A percentile compares a stretch with the other conserved stretches of the same genome.
Conservation (phyloP, 106 monocot genomes). For the Ottelia alismoides region DNA sequence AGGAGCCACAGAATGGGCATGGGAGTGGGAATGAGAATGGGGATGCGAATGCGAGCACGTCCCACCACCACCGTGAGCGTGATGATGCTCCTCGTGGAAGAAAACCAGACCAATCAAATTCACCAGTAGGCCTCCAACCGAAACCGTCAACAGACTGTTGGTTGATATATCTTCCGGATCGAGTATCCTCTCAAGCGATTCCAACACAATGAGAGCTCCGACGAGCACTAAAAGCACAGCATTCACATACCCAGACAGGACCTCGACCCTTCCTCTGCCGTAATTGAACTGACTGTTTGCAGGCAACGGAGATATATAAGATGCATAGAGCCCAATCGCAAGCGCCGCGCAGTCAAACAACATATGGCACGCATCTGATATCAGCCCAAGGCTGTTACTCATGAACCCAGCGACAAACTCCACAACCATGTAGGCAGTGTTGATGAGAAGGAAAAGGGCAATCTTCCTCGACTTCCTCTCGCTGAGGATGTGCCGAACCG, state of each 20-base stretch:
- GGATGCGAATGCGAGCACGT: constrained; percentile 70
- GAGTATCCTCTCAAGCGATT: constrained; percentile 90
- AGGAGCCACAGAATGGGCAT: constrained; percentile 3
- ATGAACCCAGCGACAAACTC: constrained; percentile 89
- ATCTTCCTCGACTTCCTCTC: constrained; percentile 92
- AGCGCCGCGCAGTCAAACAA: constrained; percentile 97
- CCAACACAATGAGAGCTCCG: constrained; percentile 83
- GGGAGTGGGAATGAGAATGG: constrained; percentile 17
- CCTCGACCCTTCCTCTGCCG: constrained; percentile 89
- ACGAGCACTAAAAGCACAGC: constrained; percentile 94
- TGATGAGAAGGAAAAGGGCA: constrained; percentile 80
- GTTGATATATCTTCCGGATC: constrained; percentile 94
- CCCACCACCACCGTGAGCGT: constrained; percentile 74
- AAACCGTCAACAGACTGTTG: constrained; percentile 71
- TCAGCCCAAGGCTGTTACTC: constrained; percentile 95
- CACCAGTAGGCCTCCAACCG: constrained; percentile 80
- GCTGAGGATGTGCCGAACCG: constrained; percentile 64
- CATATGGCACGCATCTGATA: constrained; percentile 99
- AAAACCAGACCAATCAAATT: constrained; percentile 85
- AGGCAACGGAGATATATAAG: constrained; percentile 76
- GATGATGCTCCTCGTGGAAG: constrained; percentile 99
- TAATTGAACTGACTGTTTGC: constrained; percentile 81
- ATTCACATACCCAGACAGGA: constrained; percentile 93
- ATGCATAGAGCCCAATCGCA: constrained; percentile 91
- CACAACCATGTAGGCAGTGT: constrained; percentile 85